Conservation (phyloP, 2,329 filamentous ascomycete species). For the Nothophoma quercina region DNA sequence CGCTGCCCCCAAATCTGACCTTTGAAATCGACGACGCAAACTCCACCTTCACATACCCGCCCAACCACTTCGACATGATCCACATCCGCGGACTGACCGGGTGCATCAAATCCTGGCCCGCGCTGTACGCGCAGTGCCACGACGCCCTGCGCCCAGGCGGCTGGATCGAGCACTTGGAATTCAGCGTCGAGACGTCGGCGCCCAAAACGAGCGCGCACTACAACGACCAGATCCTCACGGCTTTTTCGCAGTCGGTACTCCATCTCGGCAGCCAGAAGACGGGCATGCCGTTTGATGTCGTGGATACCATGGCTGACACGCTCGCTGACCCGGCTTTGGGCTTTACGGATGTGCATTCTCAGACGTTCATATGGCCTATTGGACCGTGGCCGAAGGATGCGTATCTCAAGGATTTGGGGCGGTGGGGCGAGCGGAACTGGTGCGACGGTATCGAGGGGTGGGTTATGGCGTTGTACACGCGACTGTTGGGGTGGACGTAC, state of each 20-base stretch:
- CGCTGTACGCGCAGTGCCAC: conserved; percentile 50
- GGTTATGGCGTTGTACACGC: conserved; percentile 51
- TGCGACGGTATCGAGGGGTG: conserved; percentile 52
- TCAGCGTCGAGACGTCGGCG: conserved; percentile 36
- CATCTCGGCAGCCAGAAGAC: conserved; percentile 29
- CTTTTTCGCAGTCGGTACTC: conserved; percentile 27
- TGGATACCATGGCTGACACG: conserved; percentile 25
- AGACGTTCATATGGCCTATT: conserved; percentile 43
- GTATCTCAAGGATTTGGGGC: conserved; percentile 44
- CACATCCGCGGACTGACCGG: conserved; percentile 53
- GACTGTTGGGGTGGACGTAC: conserved; percentile 47
- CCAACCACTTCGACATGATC: conserved; percentile 49
- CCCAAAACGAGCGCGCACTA: conserved; percentile 14
- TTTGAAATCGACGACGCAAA: conserved; percentile 57
- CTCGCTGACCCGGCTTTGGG: conserved; percentile 30
- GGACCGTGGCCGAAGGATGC: conserved; percentile 44
- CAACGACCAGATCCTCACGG: conserved; percentile 32
- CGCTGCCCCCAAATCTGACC: conserved; percentile 51
- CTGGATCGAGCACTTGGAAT: conserved; percentile 55
- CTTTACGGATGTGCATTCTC: conserved; percentile 38
- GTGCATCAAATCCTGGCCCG: conserved; percentile 51
- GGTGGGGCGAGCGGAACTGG: conserved; percentile 52
- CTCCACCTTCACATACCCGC: conserved; percentile 52
- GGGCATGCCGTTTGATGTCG: conserved; percentile 35
- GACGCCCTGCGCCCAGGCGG: conserved; percentile 51